Evolutionary conservation across 2,329 filamentous ascomycete genomes (phyloP).

Genomic region (Plectosphaerella sp.): DNA sequence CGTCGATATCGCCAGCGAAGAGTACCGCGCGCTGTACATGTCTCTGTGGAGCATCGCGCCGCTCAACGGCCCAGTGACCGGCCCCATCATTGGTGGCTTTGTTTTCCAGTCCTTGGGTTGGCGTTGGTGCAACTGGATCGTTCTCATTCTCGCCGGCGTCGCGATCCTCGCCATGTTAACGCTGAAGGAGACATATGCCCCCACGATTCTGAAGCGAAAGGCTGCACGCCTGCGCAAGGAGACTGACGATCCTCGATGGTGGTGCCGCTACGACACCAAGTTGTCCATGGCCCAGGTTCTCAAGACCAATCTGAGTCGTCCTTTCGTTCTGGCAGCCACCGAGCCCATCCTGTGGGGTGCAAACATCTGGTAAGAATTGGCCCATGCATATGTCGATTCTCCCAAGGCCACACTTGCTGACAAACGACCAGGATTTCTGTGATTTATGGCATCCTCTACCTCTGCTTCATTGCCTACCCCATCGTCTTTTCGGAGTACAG

Average conservation of each 20-base stretch:
- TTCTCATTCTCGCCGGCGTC: slow-evolving; percentile 65
- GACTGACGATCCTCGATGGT: slow-evolving; percentile 67
- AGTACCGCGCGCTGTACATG: slow-evolving; percentile 77
- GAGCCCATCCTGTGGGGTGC: slow-evolving; percentile 79
- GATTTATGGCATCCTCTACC: slow-evolving; percentile 81
- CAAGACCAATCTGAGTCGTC: slow-evolving; percentile 71
- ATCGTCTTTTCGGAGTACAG: slow-evolving; percentile 73
- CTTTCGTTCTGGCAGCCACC: slow-evolving; percentile 70
- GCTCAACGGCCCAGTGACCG: slow-evolving; percentile 64
- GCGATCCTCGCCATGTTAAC: slow-evolving; percentile 55
- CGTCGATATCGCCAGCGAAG: slow-evolving; percentile 75
- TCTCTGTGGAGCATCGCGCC: slow-evolving; percentile 81
- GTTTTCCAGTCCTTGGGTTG: slow-evolving; percentile 74
- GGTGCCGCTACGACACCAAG: slow-evolving; percentile 75
- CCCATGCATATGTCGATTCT: not conserved
- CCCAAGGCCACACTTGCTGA: not conserved
- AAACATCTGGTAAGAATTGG: slow-evolving; percentile 50
- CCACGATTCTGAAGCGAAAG: slow-evolving; percentile 63
- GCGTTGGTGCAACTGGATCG: slow-evolving; percentile 84
- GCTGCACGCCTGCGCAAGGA: slow-evolving; percentile 61
- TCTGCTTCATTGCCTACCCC: slow-evolving; percentile 88
- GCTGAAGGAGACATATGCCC: slow-evolving; percentile 73
- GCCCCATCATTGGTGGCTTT: slow-evolving; percentile 75
- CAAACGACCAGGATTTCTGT: slow-evolving; percentile 58
- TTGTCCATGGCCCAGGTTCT: slow-evolving; percentile 61